Evolutionary conservation across 345 rosid species (phyloP).

Genomic region (Kernera saxatilis): DNA sequence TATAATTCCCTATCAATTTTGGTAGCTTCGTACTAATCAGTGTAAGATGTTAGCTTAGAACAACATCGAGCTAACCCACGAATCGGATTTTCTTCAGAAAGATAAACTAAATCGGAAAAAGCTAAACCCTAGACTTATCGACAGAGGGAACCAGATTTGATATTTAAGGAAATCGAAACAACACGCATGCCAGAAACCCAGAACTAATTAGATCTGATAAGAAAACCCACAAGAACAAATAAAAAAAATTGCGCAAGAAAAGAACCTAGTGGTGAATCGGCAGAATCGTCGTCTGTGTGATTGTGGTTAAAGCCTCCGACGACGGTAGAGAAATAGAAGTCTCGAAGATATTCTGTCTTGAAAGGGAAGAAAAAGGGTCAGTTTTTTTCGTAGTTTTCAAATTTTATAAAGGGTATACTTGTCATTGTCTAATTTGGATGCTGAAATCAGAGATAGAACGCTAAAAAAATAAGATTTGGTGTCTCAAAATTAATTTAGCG

Average conservation of each 20-base stretch:
- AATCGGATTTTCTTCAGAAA: background rate
- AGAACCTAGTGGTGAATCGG: slow-evolving; percentile 11
- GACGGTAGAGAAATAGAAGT: background rate
- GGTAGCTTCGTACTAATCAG: background rate
- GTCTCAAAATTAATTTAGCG: background rate
- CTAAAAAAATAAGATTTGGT: background rate
- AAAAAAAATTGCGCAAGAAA: background rate
- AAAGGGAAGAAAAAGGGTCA: background rate
- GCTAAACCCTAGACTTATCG: slow-evolving; percentile 14
- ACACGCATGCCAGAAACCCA: background rate
- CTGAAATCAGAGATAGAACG: background rate
- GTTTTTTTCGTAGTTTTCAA: background rate
- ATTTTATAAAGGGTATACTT: background rate
- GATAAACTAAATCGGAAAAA: background rate
- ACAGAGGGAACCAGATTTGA: slow-evolving; percentile 12
- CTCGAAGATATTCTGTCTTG: background rate
- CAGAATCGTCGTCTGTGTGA: slow-evolving; percentile 1
- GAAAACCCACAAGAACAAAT: background rate
- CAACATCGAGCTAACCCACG: background rate
- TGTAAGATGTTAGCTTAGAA: background rate
- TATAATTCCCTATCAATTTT: background rate
- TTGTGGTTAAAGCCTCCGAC: background rate
- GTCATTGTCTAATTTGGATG: background rate
- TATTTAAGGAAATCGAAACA: background rate
- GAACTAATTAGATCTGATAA: background rate